Conservation (phyloP, 345 rosid species). For the Eucalyptus tenuipes region DNA sequence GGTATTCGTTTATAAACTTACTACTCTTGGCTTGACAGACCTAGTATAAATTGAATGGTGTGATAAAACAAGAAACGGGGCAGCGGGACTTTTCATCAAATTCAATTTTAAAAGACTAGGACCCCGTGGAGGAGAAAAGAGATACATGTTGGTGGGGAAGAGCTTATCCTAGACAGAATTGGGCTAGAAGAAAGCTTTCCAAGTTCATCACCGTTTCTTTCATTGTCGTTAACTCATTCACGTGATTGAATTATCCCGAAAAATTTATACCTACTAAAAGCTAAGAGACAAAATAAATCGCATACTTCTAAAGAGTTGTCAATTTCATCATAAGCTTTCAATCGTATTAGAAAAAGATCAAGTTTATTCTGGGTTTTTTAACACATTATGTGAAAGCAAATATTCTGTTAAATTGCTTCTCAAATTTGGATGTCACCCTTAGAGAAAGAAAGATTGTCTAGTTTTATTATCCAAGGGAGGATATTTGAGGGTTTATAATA, state of each 20-base stretch:
- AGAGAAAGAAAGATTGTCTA: background rate
- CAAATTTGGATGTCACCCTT: background rate
- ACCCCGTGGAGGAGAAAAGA: background rate
- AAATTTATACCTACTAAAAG: background rate
- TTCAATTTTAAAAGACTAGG: background rate
- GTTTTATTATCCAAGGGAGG: background rate
- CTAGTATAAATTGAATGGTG: background rate
- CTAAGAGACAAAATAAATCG: too few relatives aligned
- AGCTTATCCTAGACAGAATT: background rate
- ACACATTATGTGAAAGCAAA: background rate
- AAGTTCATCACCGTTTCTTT: background rate
- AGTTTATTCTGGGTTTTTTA: background rate
- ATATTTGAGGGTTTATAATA: background rate
- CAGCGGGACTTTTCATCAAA: background rate
- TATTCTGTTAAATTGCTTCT: background rate
- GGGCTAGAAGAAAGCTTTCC: background rate
- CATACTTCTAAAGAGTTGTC: background rate
- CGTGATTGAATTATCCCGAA: background rate
- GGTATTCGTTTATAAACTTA: too few relatives aligned
- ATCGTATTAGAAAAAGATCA: background rate
- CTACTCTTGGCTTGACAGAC: background rate
- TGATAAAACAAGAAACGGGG: background rate
- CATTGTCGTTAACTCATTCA: background rate
- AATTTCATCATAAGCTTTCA: background rate
- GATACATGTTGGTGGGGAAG: background rate